Percentiles rank a stretch among this genome's conserved stretches.
Conservation (phyloP, 2,329 filamentous ascomycete species). For the Leptographium lundbergii region DNA sequence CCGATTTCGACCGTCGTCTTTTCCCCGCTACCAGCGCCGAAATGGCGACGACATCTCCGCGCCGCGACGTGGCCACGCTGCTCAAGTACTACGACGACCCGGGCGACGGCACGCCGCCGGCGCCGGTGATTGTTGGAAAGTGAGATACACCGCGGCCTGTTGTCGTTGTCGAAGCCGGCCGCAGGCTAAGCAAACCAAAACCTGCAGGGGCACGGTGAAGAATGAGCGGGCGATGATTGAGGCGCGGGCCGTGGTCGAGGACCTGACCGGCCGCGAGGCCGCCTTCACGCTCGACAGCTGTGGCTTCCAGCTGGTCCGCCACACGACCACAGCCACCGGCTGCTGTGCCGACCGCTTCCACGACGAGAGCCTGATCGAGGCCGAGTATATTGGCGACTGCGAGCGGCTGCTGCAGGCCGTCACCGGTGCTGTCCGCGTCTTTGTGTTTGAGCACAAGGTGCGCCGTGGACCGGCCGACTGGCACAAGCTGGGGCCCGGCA, state of each 20-base stretch:
- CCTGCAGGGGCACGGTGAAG: conserved; percentile 7
- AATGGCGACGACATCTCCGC: background rate
- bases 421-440: conserved; percentile 40
- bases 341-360: conserved; percentile 40
- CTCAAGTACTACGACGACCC: conserved; percentile 28
- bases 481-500: conserved; percentile 55
- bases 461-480: conserved; percentile 40
- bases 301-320: conserved; percentile 42
- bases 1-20: background rate
- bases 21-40: background rate
- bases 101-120: conserved; percentile 27
- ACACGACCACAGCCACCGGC: conserved; percentile 20
- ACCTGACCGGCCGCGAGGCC: conserved; percentile 44
- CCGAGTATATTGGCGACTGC: conserved; percentile 51
- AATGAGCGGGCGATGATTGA: conserved; percentile 19
- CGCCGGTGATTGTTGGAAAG: conserved; percentile 20
- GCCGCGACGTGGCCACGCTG: conserved; percentile 20
- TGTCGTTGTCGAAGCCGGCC: background rate
- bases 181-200: background rate
- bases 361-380: conserved; percentile 33
- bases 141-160: background rate
- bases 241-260: conserved; percentile 31
- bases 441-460: conserved; percentile 59
- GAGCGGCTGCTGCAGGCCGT: conserved; percentile 30
- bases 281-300: conserved; percentile 45